These are phyloP conservation scores for Phytophthora sojae DNA, from an alignment of 352 stramenopile genomes.

Conservation along the genomic window DNA sequence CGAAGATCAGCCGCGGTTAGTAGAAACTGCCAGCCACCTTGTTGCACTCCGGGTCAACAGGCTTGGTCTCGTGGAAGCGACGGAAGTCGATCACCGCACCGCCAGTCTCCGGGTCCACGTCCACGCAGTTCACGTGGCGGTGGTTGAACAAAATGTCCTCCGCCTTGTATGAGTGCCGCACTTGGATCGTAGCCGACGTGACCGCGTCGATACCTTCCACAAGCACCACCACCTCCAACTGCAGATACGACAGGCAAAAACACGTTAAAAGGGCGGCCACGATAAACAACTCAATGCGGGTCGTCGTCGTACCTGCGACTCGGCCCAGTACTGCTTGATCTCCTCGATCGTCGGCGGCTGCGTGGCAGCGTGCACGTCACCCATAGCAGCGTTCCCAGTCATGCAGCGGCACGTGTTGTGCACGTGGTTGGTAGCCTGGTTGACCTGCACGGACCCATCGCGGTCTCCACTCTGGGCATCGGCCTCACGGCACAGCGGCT, in stretches of 20 bases:
- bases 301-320: conserved; percentile 62
- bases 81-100: conserved; percentile 90
- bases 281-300: background rate
- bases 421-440: conserved; percentile 34
- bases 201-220: conserved; percentile 96
- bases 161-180: conserved; percentile 95
- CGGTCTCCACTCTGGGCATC: conserved; percentile 74
- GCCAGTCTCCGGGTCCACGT: conserved; percentile 74
- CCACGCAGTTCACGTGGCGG: conserved; percentile 93
- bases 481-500: conserved; percentile 62
- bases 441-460: conserved; percentile 45
- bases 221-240: conserved; percentile 97
- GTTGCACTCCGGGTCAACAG: conserved; percentile 61
- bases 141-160: conserved; percentile 94
- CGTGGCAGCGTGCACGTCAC: conserved; percentile 28
- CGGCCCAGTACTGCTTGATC: conserved; percentile 80
- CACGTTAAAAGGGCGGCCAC: background rate
- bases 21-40: conserved; percentile 69
- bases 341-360: conserved; percentile 51
- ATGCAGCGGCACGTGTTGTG: conserved; percentile 59
- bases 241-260: background rate
- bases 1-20: conserved; percentile 26
- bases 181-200: conserved; percentile 95
- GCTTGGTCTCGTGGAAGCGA: conserved; percentile 86
- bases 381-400: conserved; percentile 25